Evolutionary conservation across 1,284 basidiomycete species (phyloP).

Genomic region (Acaromyces ingoldii): DNA sequence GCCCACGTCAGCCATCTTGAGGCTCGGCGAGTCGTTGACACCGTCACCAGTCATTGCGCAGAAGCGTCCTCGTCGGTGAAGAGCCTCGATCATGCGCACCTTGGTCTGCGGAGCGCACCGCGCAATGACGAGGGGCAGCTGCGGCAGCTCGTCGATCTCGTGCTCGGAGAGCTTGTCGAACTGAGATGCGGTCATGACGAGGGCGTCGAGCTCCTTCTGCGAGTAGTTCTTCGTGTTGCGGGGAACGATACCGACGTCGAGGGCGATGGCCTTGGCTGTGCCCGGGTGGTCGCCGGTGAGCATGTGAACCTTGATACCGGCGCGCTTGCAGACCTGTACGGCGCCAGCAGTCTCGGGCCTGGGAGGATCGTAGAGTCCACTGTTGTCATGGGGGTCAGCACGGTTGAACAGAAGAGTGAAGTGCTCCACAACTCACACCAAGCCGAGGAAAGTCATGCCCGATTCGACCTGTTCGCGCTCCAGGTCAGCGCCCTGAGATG

Average conservation of each 20-base stretch:
- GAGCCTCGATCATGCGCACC: conserved; percentile 60
- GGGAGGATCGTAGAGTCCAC: conserved; percentile 44
- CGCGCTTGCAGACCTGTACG: conserved; percentile 36
- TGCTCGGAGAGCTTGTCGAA: conserved; percentile 64
- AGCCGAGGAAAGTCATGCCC: conserved; percentile 36
- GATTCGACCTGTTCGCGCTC: conserved; percentile 35
- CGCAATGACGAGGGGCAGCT: conserved; percentile 61
- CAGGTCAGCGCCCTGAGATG: conserved; percentile 25
- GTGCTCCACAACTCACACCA: no score
- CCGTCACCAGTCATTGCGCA: conserved; percentile 51
- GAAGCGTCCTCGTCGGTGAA: conserved; percentile 54
- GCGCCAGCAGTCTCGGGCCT: conserved; percentile 39
- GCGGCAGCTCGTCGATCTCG: conserved; percentile 59
- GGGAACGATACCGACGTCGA: conserved; percentile 52
- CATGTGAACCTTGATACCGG: conserved; percentile 43
- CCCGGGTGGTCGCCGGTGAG: conserved; percentile 42
- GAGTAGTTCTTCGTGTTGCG: conserved; percentile 38
- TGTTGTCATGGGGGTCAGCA: no score
- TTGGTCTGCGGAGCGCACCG: conserved; percentile 57
- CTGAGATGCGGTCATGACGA: conserved; percentile 58
- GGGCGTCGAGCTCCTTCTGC: conserved; percentile 24
- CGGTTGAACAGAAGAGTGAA: no score
- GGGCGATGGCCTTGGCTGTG: conserved; percentile 38
- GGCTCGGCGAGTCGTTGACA: conserved; percentile 50
- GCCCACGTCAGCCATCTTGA: conserved; percentile 49